Base-by-base conservation (phyloP, 805 yeast species). In the Saccharomycopsis guyanensis region DNA sequence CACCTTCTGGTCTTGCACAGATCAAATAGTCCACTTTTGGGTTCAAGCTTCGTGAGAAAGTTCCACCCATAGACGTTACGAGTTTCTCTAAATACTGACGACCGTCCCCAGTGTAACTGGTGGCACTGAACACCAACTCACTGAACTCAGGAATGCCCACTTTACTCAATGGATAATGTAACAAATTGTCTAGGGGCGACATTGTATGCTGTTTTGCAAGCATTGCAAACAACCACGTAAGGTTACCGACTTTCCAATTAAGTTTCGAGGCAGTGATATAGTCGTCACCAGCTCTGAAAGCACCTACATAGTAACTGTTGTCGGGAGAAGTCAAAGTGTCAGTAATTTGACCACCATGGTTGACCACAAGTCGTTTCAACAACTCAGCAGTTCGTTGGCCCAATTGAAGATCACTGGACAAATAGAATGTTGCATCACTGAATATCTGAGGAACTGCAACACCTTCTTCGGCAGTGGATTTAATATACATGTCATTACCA, bases 31-130 rank as follows among this genome's bases (percentile, higher is more conserved):
- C 81, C 55, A 86, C 86, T 7, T 71, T 71, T 40, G 70, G 70
- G 18, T 80, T 78, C 41, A 84, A 64, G 35, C 74, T 69, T 0
- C 84, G 76, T 1, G 95, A 81, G 60, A 83, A 86, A 0, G 64
- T 64, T 0, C 91, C 97, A 2, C 97, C 97, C 56, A 86, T 59
- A 0, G 82, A 69, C 18, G 68, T 68, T 2, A 83, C 75, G 10
- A 91, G 65, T 40, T 70, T 70, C 45, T 80, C 78, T 31, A 93
- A 63, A 56, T 86, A 91, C 33, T 68, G 65, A 37, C 98, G 66
- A 1, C 95, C 84, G 57, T 84, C 93, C 0, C 97, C 97, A 19
- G 83, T 75, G 58, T 85, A 88, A 56, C 87, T 86, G 0, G 96
- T 81, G 2, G 86, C 74, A 7, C 87, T 72, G 8, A 87, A 73